Conservation (phyloP, 306 rosid species). For the Acacia melanoxylon region DNA sequence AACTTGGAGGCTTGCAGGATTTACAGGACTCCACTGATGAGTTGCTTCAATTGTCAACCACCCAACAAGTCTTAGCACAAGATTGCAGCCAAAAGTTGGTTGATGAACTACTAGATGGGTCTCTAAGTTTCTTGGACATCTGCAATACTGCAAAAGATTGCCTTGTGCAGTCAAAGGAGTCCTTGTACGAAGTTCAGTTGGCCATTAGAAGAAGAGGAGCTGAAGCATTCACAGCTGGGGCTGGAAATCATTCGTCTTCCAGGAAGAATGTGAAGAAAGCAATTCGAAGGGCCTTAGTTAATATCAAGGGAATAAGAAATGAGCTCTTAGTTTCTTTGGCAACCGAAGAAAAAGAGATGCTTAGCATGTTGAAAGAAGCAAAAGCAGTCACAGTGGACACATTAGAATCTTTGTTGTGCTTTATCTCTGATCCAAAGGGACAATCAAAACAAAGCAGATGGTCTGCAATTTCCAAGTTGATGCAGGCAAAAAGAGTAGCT, state of each 20-base stretch:
- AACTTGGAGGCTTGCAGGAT: constrained; percentile 18
- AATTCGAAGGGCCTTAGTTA: constrained; percentile 10
- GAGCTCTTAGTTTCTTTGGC: constrained; percentile 1
- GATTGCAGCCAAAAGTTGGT: constrained; percentile 7
- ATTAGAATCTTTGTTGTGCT: constrained; percentile 27
- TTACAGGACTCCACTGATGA: constrained; percentile 28
- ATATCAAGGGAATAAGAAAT: constrained; percentile 30
- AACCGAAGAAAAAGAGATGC: constrained; percentile 3
- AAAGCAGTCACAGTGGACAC: constrained; percentile 23
- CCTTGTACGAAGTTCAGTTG: constrained; percentile 9
- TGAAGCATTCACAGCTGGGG: background rate
- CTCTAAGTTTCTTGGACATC: constrained; percentile 28
- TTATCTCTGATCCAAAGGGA: constrained; percentile 20
- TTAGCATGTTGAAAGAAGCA: constrained; percentile 30
- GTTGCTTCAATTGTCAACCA: constrained; percentile 30
- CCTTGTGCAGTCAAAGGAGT: constrained; percentile 23
- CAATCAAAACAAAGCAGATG: constrained; percentile 22
- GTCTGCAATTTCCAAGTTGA: constrained; percentile 32
- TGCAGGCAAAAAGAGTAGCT: constrained; percentile 25
- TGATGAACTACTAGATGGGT: constrained; percentile 32
- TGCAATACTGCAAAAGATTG: constrained; percentile 25
- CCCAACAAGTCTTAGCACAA: constrained; percentile 26
- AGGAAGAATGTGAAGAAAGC: constrained; percentile 24
- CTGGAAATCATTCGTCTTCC: constrained; percentile 15
- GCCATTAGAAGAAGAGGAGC: constrained; percentile 9